phyloP scores from a whole-genome alignment of 768 basidiomycete species.

The Boletus edulis region DNA sequence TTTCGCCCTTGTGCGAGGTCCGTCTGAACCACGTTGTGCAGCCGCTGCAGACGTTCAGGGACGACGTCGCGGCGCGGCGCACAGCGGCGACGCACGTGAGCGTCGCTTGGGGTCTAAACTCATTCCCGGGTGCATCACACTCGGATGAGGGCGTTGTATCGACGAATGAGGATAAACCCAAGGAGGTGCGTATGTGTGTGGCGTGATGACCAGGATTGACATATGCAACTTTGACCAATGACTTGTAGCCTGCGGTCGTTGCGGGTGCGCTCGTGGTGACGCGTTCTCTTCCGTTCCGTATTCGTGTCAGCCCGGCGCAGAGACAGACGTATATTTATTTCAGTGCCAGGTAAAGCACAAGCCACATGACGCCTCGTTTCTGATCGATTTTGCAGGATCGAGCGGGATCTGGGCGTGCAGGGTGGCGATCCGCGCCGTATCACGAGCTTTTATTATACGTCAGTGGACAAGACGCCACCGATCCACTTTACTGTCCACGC shows the following conservation, averaged over 20 bases:
- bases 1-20: conserved; percentile 35
- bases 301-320: conserved; percentile 40
- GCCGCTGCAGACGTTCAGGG: conserved; percentile 27
- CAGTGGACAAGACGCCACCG: conserved; percentile 29
- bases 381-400: conserved; percentile 20
- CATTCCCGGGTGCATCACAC: too few species aligned
- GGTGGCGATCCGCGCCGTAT: conserved; percentile 27
- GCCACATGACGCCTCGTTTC: not conserved
- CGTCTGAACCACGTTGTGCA: conserved; percentile 29
- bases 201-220: too few species aligned
- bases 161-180: conserved; percentile 21
- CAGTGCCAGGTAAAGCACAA: conserved; percentile 37
- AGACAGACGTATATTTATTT: conserved; percentile 33
- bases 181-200: conserved; percentile 19
- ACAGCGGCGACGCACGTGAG: conserved; percentile 16
- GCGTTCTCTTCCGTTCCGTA: conserved; percentile 38
- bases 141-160: conserved; percentile 28
- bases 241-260: conserved; percentile 34
- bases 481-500: conserved; percentile 30
- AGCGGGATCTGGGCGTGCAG: conserved; percentile 15
- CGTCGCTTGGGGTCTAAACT: conserved; percentile 32
- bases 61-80: conserved; percentile 23
- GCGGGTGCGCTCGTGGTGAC: conserved; percentile 40
- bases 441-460: conserved; percentile 36
- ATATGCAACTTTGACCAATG: too few species aligned